Base-by-base conservation (phyloP, 768 basidiomycete genomes). In the Cantharellus cinnabarinus region DNA sequence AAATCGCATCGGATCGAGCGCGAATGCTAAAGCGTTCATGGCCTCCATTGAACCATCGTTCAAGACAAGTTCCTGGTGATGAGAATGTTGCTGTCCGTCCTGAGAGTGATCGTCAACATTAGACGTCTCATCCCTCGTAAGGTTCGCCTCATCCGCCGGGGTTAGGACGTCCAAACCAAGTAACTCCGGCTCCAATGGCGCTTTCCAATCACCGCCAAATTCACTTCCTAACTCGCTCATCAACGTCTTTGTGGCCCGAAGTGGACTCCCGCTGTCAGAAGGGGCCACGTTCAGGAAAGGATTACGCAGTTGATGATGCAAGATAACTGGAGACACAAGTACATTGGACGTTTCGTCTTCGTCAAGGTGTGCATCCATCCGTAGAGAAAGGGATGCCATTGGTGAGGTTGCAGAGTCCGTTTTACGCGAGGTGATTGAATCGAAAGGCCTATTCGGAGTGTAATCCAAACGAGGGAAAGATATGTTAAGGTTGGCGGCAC, bases 201-300 rank as follows among this genome's bases (percentile, higher is more conserved):
- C 65, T 41, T 69, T 67, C 69, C 74, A 77, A 61, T 74, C 74
- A 14, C 74, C 73, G 3, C 72, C 73, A 20, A 77, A 73, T 64
- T 78, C 76, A 59, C 71, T 73, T 38, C 77, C 80, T 0, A 87
- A 72, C 67, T 85, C 81, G 57, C 53, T 62, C 41, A 50, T 57
- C 35, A 62, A 44, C 3, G 60, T 51, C 20, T 51, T 38, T 4
- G 7, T 20, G 10, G 35, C 50, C 2, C 44, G 58, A 62, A 50
- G 15, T 15, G 10, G 39, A 51, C 42, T 54, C 35, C 54, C 41
- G 50, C 5, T 57, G 59, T 7, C 52, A 62, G 34, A 53, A 60
- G 10, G 61, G 42, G 29, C 41, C 52, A 20, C 55, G 42, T 0
- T 57, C 48, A 34, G 60, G 42, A 56, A 57, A 61, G 40, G 44